Base-by-base conservation (phyloP, 257 asterid species). In the Nicotiana undulata region DNA sequence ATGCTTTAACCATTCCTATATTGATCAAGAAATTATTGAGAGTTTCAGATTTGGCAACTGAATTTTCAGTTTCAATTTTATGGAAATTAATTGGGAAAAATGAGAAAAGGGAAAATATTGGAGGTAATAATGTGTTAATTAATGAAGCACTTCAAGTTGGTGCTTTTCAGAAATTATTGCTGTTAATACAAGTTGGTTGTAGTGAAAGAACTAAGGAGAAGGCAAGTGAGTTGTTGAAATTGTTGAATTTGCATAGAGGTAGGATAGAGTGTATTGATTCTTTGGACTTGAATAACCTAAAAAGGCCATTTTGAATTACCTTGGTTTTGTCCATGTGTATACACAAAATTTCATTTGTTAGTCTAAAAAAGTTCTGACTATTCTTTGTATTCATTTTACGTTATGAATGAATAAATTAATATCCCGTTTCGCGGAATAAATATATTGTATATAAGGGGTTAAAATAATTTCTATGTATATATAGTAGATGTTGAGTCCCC, bases 11-110 rank as follows among this genome's bases (percentile, higher is more conserved):
- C 0, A 58, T 84, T 13, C 92, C 95, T 26, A 58, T 88, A 28
- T 9, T 91, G 79, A 89, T 89, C 81, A 91, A 91, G 93, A 91
- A 91, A 80, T 16, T 91, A 6, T 65, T 88, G 59, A 76, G 92
- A 0, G 87, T 91, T 77, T 91, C 95, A 26, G 89, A 82, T 28
- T 32, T 86, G 86, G 89, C 92, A 0, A 88, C 92, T 1, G 88
- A 85, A 72, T 83, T 91, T 86, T 81, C 90, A 46, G 88, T 88
- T 63, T 89, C 90, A n/a, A 85, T 89, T 46, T 44, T 91, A 55
- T 84, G 76, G 86, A 88, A 85, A 75, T 49, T 89, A 81, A 77
- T 67, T 15, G 82, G 75, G 31, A 79, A 81, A 79, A 56, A 80
- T 10, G 79, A 75, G 2, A 76, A 81, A 15, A 32, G 8, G 16